A percentile compares a stretch with the other conserved stretches of the same genome.
These are phyloP conservation scores for Phalaenopsis hybrid DNA, from an alignment of 116 monocot species.

Conservation along the genomic window DNA sequence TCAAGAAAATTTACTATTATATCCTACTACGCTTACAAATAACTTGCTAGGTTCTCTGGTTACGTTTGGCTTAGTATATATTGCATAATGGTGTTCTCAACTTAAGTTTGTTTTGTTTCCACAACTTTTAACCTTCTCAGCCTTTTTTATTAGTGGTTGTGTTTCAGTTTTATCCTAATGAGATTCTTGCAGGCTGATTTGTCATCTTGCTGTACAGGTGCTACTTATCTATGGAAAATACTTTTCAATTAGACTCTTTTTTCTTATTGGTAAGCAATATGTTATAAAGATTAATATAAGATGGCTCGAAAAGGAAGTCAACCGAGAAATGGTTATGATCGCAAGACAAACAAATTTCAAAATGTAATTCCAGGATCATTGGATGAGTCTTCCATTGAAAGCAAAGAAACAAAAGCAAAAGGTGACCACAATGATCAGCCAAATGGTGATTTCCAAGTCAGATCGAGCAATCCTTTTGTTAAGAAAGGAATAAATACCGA, in stretches of 20 bases:
- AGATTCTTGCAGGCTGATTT: background rate
- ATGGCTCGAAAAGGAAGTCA: slow-evolving; percentile 70
- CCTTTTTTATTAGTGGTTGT: background rate
- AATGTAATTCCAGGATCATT: slow-evolving; percentile 12
- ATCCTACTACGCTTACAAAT: background rate
- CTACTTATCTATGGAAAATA: background rate
- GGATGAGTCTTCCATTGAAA: slow-evolving; percentile 13
- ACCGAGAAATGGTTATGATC: slow-evolving; percentile 35
- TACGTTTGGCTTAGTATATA: background rate
- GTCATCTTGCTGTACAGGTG: slow-evolving; percentile 1
- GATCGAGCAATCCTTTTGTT: slow-evolving; percentile 11
- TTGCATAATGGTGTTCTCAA: too few species aligned
- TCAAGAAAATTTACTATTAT: background rate
- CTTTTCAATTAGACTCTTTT: background rate
- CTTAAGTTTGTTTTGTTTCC: background rate
- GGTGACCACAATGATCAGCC: slow-evolving; percentile 12
- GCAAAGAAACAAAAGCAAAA: slow-evolving; percentile 14
- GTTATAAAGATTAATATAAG: slow-evolving; percentile 3
- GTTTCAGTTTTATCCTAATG: background rate
- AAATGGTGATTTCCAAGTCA: slow-evolving; percentile 11
- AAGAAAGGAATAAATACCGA: slow-evolving; percentile 9
- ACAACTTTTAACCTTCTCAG: background rate
- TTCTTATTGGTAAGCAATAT: background rate
- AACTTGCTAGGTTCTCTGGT: background rate
- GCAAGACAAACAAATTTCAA: slow-evolving; percentile 18